Conservation (phyloP, 306 rosid genomes). For the Quercus agrifolia region DNA sequence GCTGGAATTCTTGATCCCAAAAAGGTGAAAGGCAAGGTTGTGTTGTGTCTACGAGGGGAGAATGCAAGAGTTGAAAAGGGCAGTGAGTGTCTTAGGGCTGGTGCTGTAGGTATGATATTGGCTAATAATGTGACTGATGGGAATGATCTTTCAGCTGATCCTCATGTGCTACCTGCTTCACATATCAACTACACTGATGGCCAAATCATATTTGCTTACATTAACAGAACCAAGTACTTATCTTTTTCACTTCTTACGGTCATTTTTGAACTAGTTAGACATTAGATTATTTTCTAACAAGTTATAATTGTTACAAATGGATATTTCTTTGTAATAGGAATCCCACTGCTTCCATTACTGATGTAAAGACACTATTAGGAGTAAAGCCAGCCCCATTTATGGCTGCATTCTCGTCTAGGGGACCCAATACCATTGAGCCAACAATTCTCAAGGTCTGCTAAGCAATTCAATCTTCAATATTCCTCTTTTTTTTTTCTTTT, state of each 20-base stretch:
- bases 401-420: constrained; percentile 74
- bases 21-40: constrained; percentile 58
- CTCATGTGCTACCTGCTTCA: constrained; percentile 53
- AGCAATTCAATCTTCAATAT: background rate
- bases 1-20: constrained; percentile 39
- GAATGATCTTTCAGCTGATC: constrained; percentile 27
- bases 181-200: constrained; percentile 40
- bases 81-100: constrained; percentile 24
- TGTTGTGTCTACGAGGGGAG: constrained; percentile 48
- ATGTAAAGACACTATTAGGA: constrained; percentile 31
- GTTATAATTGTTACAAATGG: background rate
- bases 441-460: constrained; percentile 54
- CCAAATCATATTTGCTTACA: constrained; percentile 29
- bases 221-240: constrained; percentile 43
- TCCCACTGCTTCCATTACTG: constrained; percentile 50
- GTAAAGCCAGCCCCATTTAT: constrained; percentile 46
- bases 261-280: background rate
- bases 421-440: constrained; percentile 46
- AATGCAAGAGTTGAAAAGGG: constrained; percentile 33
- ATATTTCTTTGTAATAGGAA: constrained; percentile 22
- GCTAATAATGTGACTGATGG: constrained; percentile 6
- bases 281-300: background rate
- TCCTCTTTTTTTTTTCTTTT: background rate
- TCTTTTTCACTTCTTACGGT: background rate
- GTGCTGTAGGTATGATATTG: constrained; percentile 69